Evolutionary conservation across 2,329 filamentous ascomycete genomes (phyloP).

Genomic region (Fusarium sp.): DNA sequence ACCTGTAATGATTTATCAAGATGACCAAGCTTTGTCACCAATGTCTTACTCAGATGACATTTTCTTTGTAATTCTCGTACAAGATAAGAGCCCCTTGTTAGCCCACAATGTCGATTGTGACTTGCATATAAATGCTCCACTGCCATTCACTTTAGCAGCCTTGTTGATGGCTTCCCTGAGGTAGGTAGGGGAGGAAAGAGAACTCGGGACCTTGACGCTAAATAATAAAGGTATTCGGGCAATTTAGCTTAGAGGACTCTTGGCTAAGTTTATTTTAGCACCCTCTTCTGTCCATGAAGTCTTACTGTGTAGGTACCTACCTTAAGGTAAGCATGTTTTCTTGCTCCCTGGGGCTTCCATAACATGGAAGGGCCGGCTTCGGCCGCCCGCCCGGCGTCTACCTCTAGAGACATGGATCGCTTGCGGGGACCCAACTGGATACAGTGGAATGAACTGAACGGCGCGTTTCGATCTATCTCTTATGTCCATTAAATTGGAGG

Average conservation of each 20-base stretch:
- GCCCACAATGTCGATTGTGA: background rate
- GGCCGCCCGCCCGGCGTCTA: background rate
- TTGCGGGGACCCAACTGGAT: conserved; percentile 15
- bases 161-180: too few relatives aligned
- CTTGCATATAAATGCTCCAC: background rate
- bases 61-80: background rate
- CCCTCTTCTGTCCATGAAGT: too few relatives aligned
- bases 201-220: too few relatives aligned
- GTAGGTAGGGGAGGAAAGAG: too few relatives aligned
- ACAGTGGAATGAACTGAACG: background rate
- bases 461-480: conserved; percentile 2
- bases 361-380: conserved; percentile 5
- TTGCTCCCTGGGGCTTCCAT: too few relatives aligned
- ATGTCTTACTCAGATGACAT: background rate
- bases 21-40: background rate
- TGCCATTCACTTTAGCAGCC: background rate
- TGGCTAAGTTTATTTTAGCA: too few relatives aligned
- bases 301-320: too few relatives aligned
- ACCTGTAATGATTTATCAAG: background rate
- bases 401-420: conserved; percentile 18
- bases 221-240: too few relatives aligned
- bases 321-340: too few relatives aligned
- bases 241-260: too few relatives aligned
- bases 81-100: background rate
- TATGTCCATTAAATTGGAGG: background rate